phyloP scores from a whole-genome alignment of 805 yeast species.

The Myxozyma monticola region DNA sequence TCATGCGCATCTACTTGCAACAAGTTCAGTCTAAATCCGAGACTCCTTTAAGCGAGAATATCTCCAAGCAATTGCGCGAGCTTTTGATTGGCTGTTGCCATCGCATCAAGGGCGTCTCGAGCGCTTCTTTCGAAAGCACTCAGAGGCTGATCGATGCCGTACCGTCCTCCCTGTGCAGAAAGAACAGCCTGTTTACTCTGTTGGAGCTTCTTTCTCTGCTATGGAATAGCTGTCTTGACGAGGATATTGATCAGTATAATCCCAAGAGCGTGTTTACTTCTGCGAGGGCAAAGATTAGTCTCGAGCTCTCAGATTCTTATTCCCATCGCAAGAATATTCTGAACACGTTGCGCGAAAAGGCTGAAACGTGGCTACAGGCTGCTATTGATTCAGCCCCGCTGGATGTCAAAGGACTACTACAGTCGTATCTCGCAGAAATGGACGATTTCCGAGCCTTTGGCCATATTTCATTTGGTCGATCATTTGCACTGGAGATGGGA shows the following conservation, averaged over 20 bases:
- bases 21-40: slow-evolving; percentile 50
- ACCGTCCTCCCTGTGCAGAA: slow-evolving; percentile 80
- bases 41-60: slow-evolving; percentile 56
- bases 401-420: slow-evolving; percentile 77
- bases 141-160: slow-evolving; percentile 61
- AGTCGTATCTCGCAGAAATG: slow-evolving; percentile 64
- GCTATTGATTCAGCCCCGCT: slow-evolving; percentile 60
- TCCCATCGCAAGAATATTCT: slow-evolving; percentile 73
- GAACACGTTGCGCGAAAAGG: slow-evolving; percentile 54
- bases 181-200: slow-evolving; percentile 68
- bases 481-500: slow-evolving; percentile 89
- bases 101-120: slow-evolving; percentile 70
- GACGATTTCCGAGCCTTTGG: slow-evolving; percentile 42
- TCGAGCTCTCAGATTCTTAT: slow-evolving; percentile 71
- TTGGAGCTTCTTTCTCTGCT: slow-evolving; percentile 77
- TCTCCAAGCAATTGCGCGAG: slow-evolving; percentile 68
- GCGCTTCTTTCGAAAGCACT: slow-evolving; percentile 75
- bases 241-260: slow-evolving; percentile 78
- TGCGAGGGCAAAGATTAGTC: slow-evolving; percentile 47
- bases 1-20: slow-evolving; percentile 40
- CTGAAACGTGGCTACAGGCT: slow-evolving; percentile 65
- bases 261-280: slow-evolving; percentile 70
- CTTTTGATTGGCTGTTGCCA: slow-evolving; percentile 75
- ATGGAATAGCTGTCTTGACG: slow-evolving; percentile 78
- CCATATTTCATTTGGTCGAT: slow-evolving; percentile 72